Conservation (phyloP, 495 filamentous ascomycete species). For the Penicillium salamii region DNA sequence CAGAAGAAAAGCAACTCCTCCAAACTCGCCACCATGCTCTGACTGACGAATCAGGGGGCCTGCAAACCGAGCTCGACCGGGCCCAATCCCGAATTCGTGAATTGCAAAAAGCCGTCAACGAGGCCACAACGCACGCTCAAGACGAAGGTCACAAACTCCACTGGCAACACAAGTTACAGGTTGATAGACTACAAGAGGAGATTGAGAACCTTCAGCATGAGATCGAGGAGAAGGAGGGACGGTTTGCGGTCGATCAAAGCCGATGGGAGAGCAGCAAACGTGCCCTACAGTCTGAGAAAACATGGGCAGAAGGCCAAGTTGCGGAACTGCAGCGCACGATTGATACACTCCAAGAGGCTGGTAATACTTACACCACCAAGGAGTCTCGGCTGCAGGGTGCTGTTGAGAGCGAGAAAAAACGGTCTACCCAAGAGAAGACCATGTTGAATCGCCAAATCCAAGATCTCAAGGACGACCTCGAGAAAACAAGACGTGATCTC, state of each 20-base stretch:
- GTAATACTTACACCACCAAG: slow-evolving; percentile 62
- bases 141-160: slow-evolving; percentile 56
- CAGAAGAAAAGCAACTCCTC: slow-evolving; percentile 69
- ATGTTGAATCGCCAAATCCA: slow-evolving; percentile 54
- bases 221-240: slow-evolving; percentile 69
- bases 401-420: slow-evolving; percentile 56
- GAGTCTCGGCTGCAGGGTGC: slow-evolving; percentile 64
- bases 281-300: slow-evolving; percentile 61
- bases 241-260: slow-evolving; percentile 66
- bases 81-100: slow-evolving; percentile 55
- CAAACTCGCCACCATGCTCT: slow-evolving; percentile 68
- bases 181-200: slow-evolving; percentile 62
- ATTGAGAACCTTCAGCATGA: slow-evolving; percentile 67
- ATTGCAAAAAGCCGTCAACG: slow-evolving; percentile 54
- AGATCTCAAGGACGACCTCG: slow-evolving; percentile 56
- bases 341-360: slow-evolving; percentile 64
- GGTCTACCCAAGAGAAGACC: slow-evolving; percentile 54
- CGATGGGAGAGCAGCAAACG: slow-evolving; percentile 68
- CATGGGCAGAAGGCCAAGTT: slow-evolving; percentile 66
- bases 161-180: slow-evolving; percentile 59
- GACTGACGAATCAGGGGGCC: slow-evolving; percentile 60
- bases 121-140: slow-evolving; percentile 57
- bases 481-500: slow-evolving; percentile 49
- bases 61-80: slow-evolving; percentile 62
- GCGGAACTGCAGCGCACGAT: slow-evolving; percentile 69